Evolutionary conservation across 208 protist genomes (phyloP).

Genomic region (Wallacemonas sp.): DNA sequence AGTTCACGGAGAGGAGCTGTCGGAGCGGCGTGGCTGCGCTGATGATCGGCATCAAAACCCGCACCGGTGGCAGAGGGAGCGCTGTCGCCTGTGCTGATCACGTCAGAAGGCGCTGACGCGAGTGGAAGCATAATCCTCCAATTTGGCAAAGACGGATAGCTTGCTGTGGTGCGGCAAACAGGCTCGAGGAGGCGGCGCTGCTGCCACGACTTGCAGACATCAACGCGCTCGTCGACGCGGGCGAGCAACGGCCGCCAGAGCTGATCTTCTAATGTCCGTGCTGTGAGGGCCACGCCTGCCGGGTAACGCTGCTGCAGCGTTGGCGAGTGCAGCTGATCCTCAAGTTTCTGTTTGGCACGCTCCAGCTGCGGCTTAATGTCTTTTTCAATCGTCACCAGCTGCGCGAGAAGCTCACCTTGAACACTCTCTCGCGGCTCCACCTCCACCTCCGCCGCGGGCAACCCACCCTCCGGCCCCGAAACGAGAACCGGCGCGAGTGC

Average conservation of each 20-base stretch:
- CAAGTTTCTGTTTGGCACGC: constrained; percentile 27
- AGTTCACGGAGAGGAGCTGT: constrained; percentile 57
- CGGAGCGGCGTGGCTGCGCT: constrained; percentile 35
- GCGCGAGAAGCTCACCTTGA: constrained; percentile 23
- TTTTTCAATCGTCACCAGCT: constrained; percentile 16
- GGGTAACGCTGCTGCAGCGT: constrained; percentile 34
- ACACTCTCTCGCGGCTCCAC: neutral
- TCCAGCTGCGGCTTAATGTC: constrained; percentile 32
- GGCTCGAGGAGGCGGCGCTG: constrained; percentile 42
- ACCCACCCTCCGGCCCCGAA: neutral
- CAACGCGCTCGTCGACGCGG: constrained; percentile 29
- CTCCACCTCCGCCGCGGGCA: no score
- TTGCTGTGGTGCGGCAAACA: constrained; percentile 32
- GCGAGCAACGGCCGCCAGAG: constrained; percentile 48
- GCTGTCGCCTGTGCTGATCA: neutral
- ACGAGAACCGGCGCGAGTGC: constrained; percentile 3
- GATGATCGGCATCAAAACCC: no score
- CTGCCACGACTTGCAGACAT: constrained; percentile 24
- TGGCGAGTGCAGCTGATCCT: constrained; percentile 40
- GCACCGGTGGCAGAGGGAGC: no score
- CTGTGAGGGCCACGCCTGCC: constrained; percentile 23
- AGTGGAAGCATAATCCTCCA: constrained; percentile 23
- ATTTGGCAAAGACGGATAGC: constrained; percentile 40
- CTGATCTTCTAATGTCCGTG: constrained; percentile 25
- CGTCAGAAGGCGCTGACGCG: neutral